Base-by-base conservation (phyloP, 140 eudicot species). In the Ambrosia hybrid region DNA sequence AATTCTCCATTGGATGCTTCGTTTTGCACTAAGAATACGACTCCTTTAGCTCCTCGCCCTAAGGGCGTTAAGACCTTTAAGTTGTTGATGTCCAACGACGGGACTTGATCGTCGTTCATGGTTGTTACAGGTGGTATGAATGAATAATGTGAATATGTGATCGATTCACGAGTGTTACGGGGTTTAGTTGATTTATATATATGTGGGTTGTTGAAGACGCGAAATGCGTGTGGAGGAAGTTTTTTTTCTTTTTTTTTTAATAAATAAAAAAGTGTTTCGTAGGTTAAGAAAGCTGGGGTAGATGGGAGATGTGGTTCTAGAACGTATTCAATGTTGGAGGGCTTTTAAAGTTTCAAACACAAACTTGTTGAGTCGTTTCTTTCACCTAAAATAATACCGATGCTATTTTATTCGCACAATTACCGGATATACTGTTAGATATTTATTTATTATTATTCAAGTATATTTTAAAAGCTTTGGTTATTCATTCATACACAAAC, bases 1-100 rank as follows among this genome's bases (percentile, higher is more conserved):
- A 80, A 67, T 30, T 87, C 89, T 15, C 80, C 86, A 2, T 57
- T 39, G 1, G 61, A 48, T 0, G 76, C 78, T 17, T 82, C 85
- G 1, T 75, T 78, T 3, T 67, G 86, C 9, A 84, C 96, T 60
- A 87, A 75, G 70, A 93, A 93, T 5, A 93, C 98, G 13, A 90
- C 97, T n/a, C 96, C 98, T 75, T 93, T 93, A 6, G 97, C 98
- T 1, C 98, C 98, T 34, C 98, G 88, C 9, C 98, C 98, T 34
- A 93, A 85, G 49, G 89, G 86, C 49, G 85, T 65, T 14, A 89
- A 38, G 2, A 77, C 88, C 53, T 79, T 85, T 41, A 93, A 43
- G 4, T 81, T 79, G 11, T 53, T 52, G 39, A 85, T 71, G 55
- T 85, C 83, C 3, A 92, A 53, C 2, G 52, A 65, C 21, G 78